Conservation (phyloP, 495 filamentous ascomycete species). For the Polyplosphaeria fusca region DNA sequence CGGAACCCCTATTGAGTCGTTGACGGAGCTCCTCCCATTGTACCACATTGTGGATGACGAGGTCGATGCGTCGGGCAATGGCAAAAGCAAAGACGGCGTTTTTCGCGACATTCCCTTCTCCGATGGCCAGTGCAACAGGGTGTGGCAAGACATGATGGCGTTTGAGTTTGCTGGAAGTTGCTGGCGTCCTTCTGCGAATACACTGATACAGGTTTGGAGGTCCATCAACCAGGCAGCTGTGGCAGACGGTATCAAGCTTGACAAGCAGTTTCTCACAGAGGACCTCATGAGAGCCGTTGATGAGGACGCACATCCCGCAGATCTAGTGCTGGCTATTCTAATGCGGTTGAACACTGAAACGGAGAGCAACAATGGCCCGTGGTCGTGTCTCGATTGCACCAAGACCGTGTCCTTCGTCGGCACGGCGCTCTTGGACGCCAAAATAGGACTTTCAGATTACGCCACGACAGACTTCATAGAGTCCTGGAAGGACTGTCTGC, state of each 20-base stretch:
- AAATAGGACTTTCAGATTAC: slow-evolving; percentile 34
- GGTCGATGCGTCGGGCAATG: slow-evolving; percentile 24
- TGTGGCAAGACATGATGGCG: slow-evolving; percentile 40
- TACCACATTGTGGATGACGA: slow-evolving; percentile 31
- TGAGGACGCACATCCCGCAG: slow-evolving; percentile 41
- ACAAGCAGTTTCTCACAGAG: slow-evolving; percentile 45
- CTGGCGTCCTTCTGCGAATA: slow-evolving; percentile 36
- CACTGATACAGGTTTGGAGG: slow-evolving; percentile 37
- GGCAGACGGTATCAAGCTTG: slow-evolving; percentile 29
- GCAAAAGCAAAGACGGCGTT: slow-evolving; percentile 32
- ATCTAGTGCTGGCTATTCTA: slow-evolving; percentile 16
- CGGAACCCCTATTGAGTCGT: slow-evolving; percentile 28
- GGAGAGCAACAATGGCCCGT: slow-evolving; percentile 21
- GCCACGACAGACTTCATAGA: slow-evolving; percentile 46
- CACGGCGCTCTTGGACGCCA: slow-evolving; percentile 50
- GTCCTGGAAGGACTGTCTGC: slow-evolving; percentile 57
- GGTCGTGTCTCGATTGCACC: slow-evolving; percentile 48
- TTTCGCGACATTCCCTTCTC: slow-evolving; percentile 43
- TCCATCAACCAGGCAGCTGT: slow-evolving; percentile 31
- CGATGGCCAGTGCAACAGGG: slow-evolving; percentile 39
- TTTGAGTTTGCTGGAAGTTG: slow-evolving; percentile 39
- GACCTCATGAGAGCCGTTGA: slow-evolving; percentile 43
- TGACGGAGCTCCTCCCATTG: slow-evolving; percentile 36
- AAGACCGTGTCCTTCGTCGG: slow-evolving; percentile 53
- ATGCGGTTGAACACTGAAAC: slow-evolving; percentile 8